Conservation (phyloP, 441 rosid species). For the Brassica balearica region DNA sequence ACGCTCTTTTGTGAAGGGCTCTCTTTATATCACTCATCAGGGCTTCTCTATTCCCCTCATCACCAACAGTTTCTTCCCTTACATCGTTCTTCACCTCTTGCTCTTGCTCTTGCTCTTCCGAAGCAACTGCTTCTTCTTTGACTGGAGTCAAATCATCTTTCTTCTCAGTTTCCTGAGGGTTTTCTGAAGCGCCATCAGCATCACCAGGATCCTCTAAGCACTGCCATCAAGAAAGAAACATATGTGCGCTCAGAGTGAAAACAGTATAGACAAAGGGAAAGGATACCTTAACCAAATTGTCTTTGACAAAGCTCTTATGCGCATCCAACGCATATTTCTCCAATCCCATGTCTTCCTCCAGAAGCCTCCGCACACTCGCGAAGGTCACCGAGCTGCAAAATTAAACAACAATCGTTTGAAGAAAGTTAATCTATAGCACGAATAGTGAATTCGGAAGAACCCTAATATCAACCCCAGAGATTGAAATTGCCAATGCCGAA, state of each 20-base stretch:
- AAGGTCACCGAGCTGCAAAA: conserved; percentile 73
- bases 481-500: not conserved
- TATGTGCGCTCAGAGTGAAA: not conserved
- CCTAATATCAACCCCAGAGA: conserved; percentile 24
- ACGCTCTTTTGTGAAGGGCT: conserved; percentile 65
- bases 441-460: not conserved
- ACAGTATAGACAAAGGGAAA: not conserved
- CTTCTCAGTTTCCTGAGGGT: conserved; percentile 48
- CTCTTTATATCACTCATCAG: conserved; percentile 54
- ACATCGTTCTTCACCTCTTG: conserved; percentile 48
- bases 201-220: conserved; percentile 55
- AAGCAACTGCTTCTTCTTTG: conserved; percentile 49
- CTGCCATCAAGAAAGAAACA: conserved; percentile 49
- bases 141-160: conserved; percentile 42
- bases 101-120: conserved; percentile 47
- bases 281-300: conserved; percentile 49
- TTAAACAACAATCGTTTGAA: not conserved
- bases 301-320: conserved; percentile 74
- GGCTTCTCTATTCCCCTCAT: conserved; percentile 51
- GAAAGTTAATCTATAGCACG: not conserved
- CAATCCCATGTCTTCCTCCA: conserved; percentile 68
- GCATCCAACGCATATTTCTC: conserved; percentile 53
- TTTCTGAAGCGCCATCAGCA: conserved; percentile 55
- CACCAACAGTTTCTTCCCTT: conserved; percentile 55
- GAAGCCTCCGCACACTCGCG: conserved; percentile 79